A percentile compares a stretch with the other conserved stretches of the same genome.
Evolutionary conservation across 2,329 filamentous ascomycete species (phyloP).

Genomic region (Alternaria dauci): DNA sequence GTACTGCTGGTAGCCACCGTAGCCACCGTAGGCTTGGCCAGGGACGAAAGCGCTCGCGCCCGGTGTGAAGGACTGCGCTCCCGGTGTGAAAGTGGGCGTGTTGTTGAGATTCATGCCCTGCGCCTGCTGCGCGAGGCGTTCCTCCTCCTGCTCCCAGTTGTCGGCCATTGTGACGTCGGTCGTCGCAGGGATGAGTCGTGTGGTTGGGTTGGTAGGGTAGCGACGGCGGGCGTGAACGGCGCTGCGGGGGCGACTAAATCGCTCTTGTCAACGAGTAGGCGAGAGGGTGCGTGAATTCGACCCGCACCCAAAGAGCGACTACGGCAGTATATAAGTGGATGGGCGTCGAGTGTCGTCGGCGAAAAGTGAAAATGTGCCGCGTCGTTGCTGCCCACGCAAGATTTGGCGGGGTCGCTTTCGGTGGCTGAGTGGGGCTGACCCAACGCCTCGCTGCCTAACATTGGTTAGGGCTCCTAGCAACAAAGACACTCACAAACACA

Average conservation of each 20-base stretch:
- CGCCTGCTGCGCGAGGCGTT: slow-evolving; percentile 74
- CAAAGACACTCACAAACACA: slow-evolving; percentile 23
- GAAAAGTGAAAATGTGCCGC: slow-evolving; percentile 34
- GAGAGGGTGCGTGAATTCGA: background rate
- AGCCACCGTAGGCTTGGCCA: slow-evolving; percentile 55
- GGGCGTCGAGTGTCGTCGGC: slow-evolving; percentile 21
- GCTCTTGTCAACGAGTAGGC: background rate
- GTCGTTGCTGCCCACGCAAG: slow-evolving; percentile 30
- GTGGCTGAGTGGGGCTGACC: slow-evolving; percentile 28
- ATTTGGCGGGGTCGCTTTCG: slow-evolving; percentile 31
- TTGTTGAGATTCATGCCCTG: slow-evolving; percentile 47
- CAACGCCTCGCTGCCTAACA: slow-evolving; percentile 35
- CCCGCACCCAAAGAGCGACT: slow-evolving; percentile 17
- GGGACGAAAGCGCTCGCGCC: slow-evolving; percentile 18
- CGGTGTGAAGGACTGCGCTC: slow-evolving; percentile 23
- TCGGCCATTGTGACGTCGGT: slow-evolving; percentile 72
- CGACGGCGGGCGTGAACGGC: background rate
- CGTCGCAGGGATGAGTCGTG: slow-evolving; percentile 9
- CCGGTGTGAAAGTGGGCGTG: slow-evolving; percentile 22
- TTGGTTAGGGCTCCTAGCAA: slow-evolving; percentile 31
- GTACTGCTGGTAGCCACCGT: slow-evolving; percentile 68
- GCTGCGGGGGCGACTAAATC: background rate
- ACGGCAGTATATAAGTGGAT: slow-evolving; percentile 8
- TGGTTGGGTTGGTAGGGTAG: slow-evolving; percentile 13
- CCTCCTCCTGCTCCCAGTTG: slow-evolving; percentile 94